Evolutionary conservation across 2,329 filamentous ascomycete species (phyloP), one percentile per base, ranked within the genome.

Genomic region (Cadophora gregata): DNA sequence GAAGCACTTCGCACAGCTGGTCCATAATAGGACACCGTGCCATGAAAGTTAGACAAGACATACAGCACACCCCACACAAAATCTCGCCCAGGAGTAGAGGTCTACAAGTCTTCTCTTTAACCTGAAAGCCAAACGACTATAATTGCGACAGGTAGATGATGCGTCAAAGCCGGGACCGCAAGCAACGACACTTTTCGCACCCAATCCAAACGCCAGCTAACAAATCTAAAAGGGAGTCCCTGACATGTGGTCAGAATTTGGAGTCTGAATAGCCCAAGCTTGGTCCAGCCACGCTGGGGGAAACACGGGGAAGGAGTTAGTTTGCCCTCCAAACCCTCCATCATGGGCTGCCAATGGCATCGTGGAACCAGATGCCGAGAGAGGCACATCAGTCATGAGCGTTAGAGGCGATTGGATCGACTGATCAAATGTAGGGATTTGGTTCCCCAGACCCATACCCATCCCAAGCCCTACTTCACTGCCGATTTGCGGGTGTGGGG

Each of bases 281-380:
- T 60, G 58, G 21, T 60, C 58, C n/a, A 60, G 58, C 58, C 58
- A 60, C 1, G 58, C 58, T 10, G 58, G 58, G 16, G 58, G 29
- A 29, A 60, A 60, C 0, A 60, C 58, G 2, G 58, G 58, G 25
- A 60, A 60, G 6, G 25, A 38, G 24, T 60, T 60, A 36, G 9
- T 29, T 29, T 60, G 36, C 29, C 36, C 58, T 47, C 29, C 58
- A 12, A 42, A n/a, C 25, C 21, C 58, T 19, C 25, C 29, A 27
- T 29, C 27, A 16, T 42, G 38, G 8, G 58, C 58, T 42, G 58
- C 58, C 9, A 60, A 36, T n/a, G 58, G 58, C 58, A 60, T 60
- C 14, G 24, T 58, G 7, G 53, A 14, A 21, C 29, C 25, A 58
- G 48, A 29, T 10, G 48, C 25, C 2, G 48, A 38, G 16, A 58